Evolutionary conservation across 176 grass and related monocot species (phyloP), one percentile per base, ranked within the genome.

Genomic region (Eragrostis nindensis): DNA sequence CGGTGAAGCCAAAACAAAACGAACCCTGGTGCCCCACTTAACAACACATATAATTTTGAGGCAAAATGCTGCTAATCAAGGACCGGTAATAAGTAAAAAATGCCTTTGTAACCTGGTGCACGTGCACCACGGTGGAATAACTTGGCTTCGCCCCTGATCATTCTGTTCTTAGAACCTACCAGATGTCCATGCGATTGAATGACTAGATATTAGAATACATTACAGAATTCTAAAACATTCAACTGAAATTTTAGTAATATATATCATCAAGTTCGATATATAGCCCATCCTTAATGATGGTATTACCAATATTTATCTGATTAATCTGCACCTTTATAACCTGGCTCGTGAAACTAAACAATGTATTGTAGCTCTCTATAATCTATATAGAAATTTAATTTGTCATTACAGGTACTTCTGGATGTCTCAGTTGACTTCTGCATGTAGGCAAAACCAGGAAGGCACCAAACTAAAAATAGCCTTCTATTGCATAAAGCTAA

Each of bases 381-480:
- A n/a, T n/a, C n/a, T n/a, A 56, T 32, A 56, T 13, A 54, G 19
- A 73, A 74, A 0, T 74, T 73, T 49, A 49, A n/a, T n/a, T n/a
- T n/a, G n/a, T n/a, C n/a, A n/a, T n/a, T 25, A 64, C 15, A 75
- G 24, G 47, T 52, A 57, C 44, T 11, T 72, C 17, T n/a, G 45
- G 24, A 86, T 78, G 27, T 27, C 18, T 79, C 59, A 30, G 19
- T 24, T 76, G 62, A 84, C 49, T 70, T 50, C 19, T 80, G 70
- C 21, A 15, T 41, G 19, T 66, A 36, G 47, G 47, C 10, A 56
- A 43, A 67, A 61, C 8, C 12, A 74, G 40, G 40, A 22, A 60
- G 62, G 32, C 40, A 73, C 21, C 26, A 59, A 74, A 80, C 12
- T n/a, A 73, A 80, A 36, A 57, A 66, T 73, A 74, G 11, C 1